Evolutionary conservation across 2,329 filamentous ascomycete genomes (phyloP), one percentile per base, ranked within the genome.

Genomic region (Penicillium sp.): DNA sequence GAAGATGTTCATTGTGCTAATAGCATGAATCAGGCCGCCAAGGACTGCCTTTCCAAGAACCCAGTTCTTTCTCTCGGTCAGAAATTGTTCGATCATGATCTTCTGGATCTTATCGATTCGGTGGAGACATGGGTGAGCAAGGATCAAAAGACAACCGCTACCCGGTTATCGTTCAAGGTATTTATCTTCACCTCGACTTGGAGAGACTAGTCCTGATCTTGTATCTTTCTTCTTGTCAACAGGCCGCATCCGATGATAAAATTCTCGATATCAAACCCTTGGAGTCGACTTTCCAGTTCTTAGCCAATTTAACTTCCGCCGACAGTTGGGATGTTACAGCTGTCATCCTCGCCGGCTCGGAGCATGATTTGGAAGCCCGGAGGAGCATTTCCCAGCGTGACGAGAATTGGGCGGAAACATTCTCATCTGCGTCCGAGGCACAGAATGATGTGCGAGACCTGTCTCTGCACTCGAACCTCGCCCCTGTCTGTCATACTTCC

Each of bases 401-500:
- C 22, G 35, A n/a, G 29, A 44, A 35, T 24, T 29, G 27, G 35
- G 19, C 24, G 26, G 37, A 41, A 10, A 49, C 47, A 43, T 47
- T 37, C 14, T 22, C 46, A 39, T 39, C 16, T 19, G 35, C n/a
- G 10, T 48, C 52, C 11, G 39, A 52, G 19, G 43, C 51, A 27
- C 52, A 56, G 29, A 21, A 39, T 10, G n/a, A 41, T 5, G 9
- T 55, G 14, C 59, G 57, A 39, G 49, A 37, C 21, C 37, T 56
- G 31, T 55, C 74, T 26, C 76, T 56, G 68, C 74, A 59, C 67
- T 74, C 75, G 31, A 81, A 82, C 53, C 78, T 85, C 24, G 81
- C 93, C 47, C 88, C 90, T 7, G 76, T 85, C 46, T 98, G 93
- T 82, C 93, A 96, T 80, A 73, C 80, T 52, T 87, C 87, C 2